phyloP scores from a whole-genome alignment of 208 protist species.

The Acanthamoeba quina region DNA sequence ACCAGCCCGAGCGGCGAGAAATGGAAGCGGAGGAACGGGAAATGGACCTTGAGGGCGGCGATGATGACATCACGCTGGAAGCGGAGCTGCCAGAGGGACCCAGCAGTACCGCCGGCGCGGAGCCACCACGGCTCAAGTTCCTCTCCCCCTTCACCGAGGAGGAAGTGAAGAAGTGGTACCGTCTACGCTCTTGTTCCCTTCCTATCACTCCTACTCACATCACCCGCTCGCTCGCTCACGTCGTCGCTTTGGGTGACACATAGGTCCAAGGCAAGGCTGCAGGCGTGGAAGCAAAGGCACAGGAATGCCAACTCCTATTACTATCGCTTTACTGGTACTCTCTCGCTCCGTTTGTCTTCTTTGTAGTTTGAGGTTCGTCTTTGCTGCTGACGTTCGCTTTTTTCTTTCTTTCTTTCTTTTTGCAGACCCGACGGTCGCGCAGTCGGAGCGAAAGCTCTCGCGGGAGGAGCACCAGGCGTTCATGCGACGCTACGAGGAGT shows the following conservation, averaged over 20 bases:
- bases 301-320: constrained; percentile 66
- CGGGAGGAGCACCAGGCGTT: constrained; percentile 20
- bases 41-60: neutral
- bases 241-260: neutral
- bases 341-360: neutral
- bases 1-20: neutral
- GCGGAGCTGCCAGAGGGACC: neutral
- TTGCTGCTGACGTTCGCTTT: neutral
- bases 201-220: neutral
- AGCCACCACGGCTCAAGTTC: neutral
- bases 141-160: constrained; percentile 51
- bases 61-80: neutral
- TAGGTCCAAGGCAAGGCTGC: constrained; percentile 35
- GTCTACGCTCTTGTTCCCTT: neutral
- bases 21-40: neutral
- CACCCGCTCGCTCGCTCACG: neutral
- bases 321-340: constrained; percentile 59
- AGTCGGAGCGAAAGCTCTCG: neutral
- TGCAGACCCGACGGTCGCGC: constrained; percentile 7
- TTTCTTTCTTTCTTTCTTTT: neutral
- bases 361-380: neutral
- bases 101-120: neutral
- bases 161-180: constrained; percentile 44
- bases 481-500: constrained; percentile 61
- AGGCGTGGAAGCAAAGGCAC: constrained; percentile 67